Evolutionary conservation across 441 rosid genomes (phyloP).

Genomic region (Gossypium trilobum): DNA sequence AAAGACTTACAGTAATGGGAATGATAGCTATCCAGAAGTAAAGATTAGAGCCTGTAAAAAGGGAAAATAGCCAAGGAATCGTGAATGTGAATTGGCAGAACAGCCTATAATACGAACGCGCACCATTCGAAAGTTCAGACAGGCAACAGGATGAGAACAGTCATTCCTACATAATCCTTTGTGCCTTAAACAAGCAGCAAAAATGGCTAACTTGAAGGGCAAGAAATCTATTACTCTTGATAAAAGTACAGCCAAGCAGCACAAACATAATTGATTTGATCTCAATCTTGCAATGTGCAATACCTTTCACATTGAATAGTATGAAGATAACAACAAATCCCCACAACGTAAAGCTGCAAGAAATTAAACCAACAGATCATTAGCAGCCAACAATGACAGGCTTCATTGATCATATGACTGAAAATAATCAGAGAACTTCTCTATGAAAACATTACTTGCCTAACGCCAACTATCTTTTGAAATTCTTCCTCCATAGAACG

Average conservation of each 20-base stretch:
- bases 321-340: constrained; percentile 85
- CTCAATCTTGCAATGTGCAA: background rate
- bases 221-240: background rate
- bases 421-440: background rate
- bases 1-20: constrained; percentile 60
- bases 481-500: constrained; percentile 97
- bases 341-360: constrained; percentile 80
- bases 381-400: constrained; percentile 7
- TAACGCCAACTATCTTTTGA: constrained; percentile 76
- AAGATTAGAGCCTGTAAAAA: constrained; percentile 71
- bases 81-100: constrained; percentile 9
- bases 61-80: constrained; percentile 8
- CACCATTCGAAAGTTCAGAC: background rate
- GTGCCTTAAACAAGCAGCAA: background rate
- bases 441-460: constrained; percentile 34
- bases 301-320: constrained; percentile 83
- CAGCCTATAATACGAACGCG: background rate
- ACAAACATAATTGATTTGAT: background rate
- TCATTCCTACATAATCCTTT: background rate
- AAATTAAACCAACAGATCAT: constrained; percentile 16
- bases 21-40: constrained; percentile 93
- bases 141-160: background rate
- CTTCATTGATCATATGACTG: background rate
- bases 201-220: background rate
- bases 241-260: background rate